Percentiles rank a stretch among this genome's conserved stretches.
Conservation (phyloP, 768 basidiomycete genomes). For the Chalciporus piperatus region DNA sequence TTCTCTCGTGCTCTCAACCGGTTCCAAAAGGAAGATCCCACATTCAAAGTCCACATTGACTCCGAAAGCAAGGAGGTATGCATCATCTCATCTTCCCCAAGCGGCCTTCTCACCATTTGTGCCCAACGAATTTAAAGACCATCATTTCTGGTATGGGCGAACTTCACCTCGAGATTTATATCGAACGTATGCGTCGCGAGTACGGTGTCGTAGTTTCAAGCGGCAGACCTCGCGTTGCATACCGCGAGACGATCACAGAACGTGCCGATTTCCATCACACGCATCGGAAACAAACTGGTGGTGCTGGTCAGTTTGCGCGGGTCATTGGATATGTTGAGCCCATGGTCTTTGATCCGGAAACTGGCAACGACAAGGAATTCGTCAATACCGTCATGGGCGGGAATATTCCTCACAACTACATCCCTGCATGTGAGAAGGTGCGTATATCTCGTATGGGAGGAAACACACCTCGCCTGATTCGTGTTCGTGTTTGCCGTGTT, state of each 20-base stretch:
- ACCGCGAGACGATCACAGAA: slow-evolving; percentile 90
- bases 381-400: slow-evolving; percentile 89
- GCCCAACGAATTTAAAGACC: slow-evolving; percentile 58
- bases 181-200: slow-evolving; percentile 97
- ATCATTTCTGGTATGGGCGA: slow-evolving; percentile 99
- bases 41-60: slow-evolving; percentile 97
- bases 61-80: slow-evolving; percentile 87
- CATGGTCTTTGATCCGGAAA: slow-evolving; percentile 70
- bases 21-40: slow-evolving; percentile 99
- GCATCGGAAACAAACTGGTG: slow-evolving; percentile 98
- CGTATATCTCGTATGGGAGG: slow-evolving; percentile 5
- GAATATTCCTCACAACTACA: slow-evolving; percentile 86
- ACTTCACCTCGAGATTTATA: slow-evolving; percentile 97
- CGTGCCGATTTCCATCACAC: slow-evolving; percentile 83
- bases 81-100: neutral
- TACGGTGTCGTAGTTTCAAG: slow-evolving; percentile 92
- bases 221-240: slow-evolving; percentile 95
- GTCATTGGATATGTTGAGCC: slow-evolving; percentile 91
- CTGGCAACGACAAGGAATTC: slow-evolving; percentile 81
- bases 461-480: neutral
- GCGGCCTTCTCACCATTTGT: neutral
- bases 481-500: neutral
- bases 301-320: slow-evolving; percentile 94
- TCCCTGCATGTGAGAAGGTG: slow-evolving; percentile 94
- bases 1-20: slow-evolving; percentile 96